Base-by-base conservation (phyloP, 208 protist species). In the Acanthamoeba royreba region DNA sequence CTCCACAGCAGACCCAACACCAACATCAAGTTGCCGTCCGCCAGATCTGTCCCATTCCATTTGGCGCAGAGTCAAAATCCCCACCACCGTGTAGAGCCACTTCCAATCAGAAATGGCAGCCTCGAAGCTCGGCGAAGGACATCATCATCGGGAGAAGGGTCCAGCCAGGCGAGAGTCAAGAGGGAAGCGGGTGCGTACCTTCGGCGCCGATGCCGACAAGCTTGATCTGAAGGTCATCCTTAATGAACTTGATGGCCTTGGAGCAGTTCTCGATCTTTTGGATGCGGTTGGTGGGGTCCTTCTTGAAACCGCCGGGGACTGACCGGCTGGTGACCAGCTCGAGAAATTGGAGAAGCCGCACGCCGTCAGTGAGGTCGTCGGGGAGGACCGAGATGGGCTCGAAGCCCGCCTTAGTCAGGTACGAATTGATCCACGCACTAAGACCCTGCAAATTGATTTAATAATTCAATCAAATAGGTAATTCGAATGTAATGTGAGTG, bases 191-290 rank as follows among this genome's bases (percentile, higher is more conserved):
- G 8, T 11, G 74, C 38, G n/a, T 25, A 85, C 74, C 74, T 85
- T 85, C 74, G 19, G 74, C 74, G 40, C 74, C 74, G n/a, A 85
- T 85, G 13, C 74, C 74, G 35, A 85, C 74, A 52, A 85, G 74
- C 19, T 33, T 45, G 38, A 85, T 85, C 15, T 85, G 43, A 4
- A 85, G 28, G 33, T 85, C 45, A 28, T 46, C 52, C 1, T 33
- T 85, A 43, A 85, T 85, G 74, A 55, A 85, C 43, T 85, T 53
- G 38, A 85, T 53, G 74, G 74, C 74, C 74, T 85, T 85, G 74
- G 74, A 85, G 28, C 74, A 85, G 74, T 85, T 85, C n/a, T 85
- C 74, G 38, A 85, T 85, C 9, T 85, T 85, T 33, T 85, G 43
- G 13, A 85, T 85, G 38, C 74, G 38, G 74, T 53, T 85, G n/a